Conservation (phyloP, 495 filamentous ascomycete genomes). For the Neurospora hispaniola region DNA sequence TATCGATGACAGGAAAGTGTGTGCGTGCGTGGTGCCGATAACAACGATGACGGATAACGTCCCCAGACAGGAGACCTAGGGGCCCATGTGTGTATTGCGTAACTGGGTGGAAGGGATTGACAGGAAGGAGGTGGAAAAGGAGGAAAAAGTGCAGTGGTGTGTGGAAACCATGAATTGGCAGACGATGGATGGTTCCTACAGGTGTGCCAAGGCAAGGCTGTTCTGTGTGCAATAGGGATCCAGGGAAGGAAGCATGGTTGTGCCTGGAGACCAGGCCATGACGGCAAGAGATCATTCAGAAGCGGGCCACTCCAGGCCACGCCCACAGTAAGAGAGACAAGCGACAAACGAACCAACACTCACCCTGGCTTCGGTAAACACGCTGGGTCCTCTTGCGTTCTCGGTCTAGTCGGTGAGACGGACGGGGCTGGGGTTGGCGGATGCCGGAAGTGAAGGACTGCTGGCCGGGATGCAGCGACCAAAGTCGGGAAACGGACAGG, state of each 20-base stretch:
- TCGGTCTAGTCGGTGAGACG: background rate
- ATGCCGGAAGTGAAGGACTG: background rate
- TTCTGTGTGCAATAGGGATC: background rate
- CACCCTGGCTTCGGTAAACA: background rate
- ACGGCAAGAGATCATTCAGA: background rate
- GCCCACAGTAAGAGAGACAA: background rate
- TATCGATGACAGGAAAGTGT: background rate
- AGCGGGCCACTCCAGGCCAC: background rate
- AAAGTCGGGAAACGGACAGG: background rate
- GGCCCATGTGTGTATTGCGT: conserved; percentile 1
- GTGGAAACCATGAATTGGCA: background rate
- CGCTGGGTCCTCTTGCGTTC: background rate
- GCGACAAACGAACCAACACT: background rate
- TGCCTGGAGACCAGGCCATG: background rate
- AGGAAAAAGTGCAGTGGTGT: background rate
- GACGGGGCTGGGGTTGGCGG: background rate
- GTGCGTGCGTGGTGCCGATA: background rate
- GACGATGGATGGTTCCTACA: background rate
- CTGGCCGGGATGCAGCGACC: background rate
- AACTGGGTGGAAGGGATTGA: background rate
- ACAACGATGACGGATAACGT: conserved; percentile 1
- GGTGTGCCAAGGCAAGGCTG: background rate
- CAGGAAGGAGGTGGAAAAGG: background rate
- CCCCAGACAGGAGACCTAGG: background rate
- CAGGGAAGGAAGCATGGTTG: background rate